A percentile compares a stretch with the other conserved stretches of the same genome.
Evolutionary conservation across 768 basidiomycete species (phyloP).

Genomic region (Russula lepida): DNA sequence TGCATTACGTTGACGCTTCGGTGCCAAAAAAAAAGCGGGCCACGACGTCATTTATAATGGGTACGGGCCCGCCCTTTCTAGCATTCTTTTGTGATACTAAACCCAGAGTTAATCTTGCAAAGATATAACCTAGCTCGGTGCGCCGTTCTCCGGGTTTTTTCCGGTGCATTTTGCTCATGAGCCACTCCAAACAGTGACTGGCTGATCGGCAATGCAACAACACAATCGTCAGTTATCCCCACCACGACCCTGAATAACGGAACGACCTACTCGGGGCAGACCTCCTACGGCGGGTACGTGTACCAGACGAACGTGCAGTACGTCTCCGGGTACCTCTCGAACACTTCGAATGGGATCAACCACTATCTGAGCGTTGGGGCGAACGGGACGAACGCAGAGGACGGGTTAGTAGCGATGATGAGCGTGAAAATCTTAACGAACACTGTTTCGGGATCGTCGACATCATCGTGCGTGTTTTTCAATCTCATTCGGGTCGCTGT

Average conservation of each 20-base stretch:
- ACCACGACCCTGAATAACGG: slow-evolving; percentile 45
- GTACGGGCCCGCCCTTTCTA: slow-evolving; percentile 27
- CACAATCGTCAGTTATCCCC: slow-evolving; percentile 34
- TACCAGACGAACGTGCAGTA: slow-evolving; percentile 67
- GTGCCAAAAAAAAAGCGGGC: slow-evolving; percentile 34
- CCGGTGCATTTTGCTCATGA: neutral
- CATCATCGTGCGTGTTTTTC: slow-evolving; percentile 21
- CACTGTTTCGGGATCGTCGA: slow-evolving; percentile 23
- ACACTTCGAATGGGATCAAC: slow-evolving; percentile 63
- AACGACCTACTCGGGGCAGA: slow-evolving; percentile 54
- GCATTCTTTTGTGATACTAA: neutral
- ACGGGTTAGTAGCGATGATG: slow-evolving; percentile 77
- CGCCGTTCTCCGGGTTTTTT: slow-evolving; percentile 12
- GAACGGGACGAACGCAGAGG: slow-evolving; percentile 52
- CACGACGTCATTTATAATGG: slow-evolving; percentile 75
- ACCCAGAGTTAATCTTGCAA: neutral
- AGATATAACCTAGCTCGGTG: slow-evolving; percentile 72
- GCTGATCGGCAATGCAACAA: slow-evolving; percentile 78
- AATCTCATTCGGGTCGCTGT: neutral
- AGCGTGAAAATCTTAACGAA: slow-evolving; percentile 52
- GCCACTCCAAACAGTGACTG: slow-evolving; percentile 47
- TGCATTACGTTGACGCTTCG: neutral
- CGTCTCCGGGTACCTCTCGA: slow-evolving; percentile 58
- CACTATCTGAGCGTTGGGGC: slow-evolving; percentile 49
- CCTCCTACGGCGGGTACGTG: slow-evolving; percentile 57